These are phyloP conservation scores for Cordyceps tenuipes DNA, from an alignment of 2,329 filamentous ascomycete species.

Conservation along the genomic window DNA sequence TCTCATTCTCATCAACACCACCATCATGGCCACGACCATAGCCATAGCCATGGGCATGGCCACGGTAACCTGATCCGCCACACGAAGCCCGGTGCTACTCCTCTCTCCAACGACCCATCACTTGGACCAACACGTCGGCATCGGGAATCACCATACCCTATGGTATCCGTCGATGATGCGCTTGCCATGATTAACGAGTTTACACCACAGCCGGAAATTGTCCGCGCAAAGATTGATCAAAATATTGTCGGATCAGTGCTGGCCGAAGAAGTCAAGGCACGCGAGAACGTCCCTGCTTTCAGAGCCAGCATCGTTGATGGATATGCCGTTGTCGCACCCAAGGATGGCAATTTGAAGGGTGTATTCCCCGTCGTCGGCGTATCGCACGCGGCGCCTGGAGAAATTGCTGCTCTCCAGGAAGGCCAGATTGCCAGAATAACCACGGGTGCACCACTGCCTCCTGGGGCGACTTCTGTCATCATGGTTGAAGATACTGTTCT, in stretches of 20 bases:
- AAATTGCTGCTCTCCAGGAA: constrained; percentile 53
- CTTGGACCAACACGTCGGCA: constrained; percentile 62
- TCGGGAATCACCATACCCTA: constrained; percentile 82
- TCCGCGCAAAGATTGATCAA: constrained; percentile 53
- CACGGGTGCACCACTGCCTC: constrained; percentile 84
- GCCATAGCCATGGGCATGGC: constrained; percentile 49
- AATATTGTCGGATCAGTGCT: constrained; percentile 68
- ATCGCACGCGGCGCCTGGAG: constrained; percentile 73
- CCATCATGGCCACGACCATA: constrained; percentile 26
- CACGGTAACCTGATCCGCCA: constrained; percentile 65
- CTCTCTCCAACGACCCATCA: constrained; percentile 51
- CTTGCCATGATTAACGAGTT: constrained; percentile 63
- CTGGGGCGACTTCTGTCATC: constrained; percentile 81
- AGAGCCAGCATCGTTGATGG: constrained; percentile 95
- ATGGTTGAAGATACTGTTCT: constrained; percentile 88
- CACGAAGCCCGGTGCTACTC: constrained; percentile 52
- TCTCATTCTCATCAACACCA: constrained; percentile 20
- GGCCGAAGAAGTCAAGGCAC: constrained; percentile 71
- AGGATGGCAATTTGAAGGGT: constrained; percentile 60
- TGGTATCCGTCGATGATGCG: constrained; percentile 80
- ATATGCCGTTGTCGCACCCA: constrained; percentile 70
- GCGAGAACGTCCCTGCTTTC: constrained; percentile 84
- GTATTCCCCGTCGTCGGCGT: constrained; percentile 79
- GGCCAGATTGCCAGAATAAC: constrained; percentile 86
- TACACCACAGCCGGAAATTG: constrained; percentile 54